phyloP scores from a whole-genome alignment of 495 filamentous ascomycete species.

The Talaromyces borbonicus region DNA sequence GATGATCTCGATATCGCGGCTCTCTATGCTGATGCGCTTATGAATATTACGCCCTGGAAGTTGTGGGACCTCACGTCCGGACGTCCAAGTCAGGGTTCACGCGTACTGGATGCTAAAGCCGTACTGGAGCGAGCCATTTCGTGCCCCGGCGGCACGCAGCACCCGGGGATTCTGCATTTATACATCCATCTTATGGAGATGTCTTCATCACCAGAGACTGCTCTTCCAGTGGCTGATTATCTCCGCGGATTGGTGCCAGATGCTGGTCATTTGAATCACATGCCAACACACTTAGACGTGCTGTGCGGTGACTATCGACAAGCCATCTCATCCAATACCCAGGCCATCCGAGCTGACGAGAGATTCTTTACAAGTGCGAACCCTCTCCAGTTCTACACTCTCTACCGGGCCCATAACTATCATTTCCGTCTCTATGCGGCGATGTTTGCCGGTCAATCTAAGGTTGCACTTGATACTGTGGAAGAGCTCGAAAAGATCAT shows the following conservation, averaged over 20 bases:
- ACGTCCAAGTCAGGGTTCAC: slow-evolving; percentile 40
- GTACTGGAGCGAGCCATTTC: slow-evolving; percentile 45
- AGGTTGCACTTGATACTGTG: slow-evolving; percentile 46
- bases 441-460: slow-evolving; percentile 55
- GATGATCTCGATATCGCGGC: slow-evolving; percentile 51
- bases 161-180: slow-evolving; percentile 57
- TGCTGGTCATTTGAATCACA: slow-evolving; percentile 61
- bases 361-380: slow-evolving; percentile 43
- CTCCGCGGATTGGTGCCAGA: slow-evolving; percentile 55
- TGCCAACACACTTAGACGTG: slow-evolving; percentile 61
- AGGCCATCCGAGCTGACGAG: slow-evolving; percentile 54
- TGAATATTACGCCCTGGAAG: slow-evolving; percentile 61
- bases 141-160: slow-evolving; percentile 27
- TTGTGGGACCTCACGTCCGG: slow-evolving; percentile 55
- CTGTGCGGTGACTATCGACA: slow-evolving; percentile 56
- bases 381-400: slow-evolving; percentile 53
- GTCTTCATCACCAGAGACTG: slow-evolving; percentile 51
- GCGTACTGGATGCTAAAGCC: slow-evolving; percentile 45
- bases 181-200: slow-evolving; percentile 72
- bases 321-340: slow-evolving; percentile 49
- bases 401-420: slow-evolving; percentile 57
- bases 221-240: slow-evolving; percentile 44
- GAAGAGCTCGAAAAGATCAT: slow-evolving; percentile 41
- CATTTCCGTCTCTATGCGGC: slow-evolving; percentile 63
- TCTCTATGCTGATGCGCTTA: slow-evolving; percentile 54